Percentiles rank a stretch among this genome's conserved stretches.
These are phyloP conservation scores for Ogataea pilisensis DNA, from an alignment of 805 yeast genomes.

Conservation along the genomic window DNA sequence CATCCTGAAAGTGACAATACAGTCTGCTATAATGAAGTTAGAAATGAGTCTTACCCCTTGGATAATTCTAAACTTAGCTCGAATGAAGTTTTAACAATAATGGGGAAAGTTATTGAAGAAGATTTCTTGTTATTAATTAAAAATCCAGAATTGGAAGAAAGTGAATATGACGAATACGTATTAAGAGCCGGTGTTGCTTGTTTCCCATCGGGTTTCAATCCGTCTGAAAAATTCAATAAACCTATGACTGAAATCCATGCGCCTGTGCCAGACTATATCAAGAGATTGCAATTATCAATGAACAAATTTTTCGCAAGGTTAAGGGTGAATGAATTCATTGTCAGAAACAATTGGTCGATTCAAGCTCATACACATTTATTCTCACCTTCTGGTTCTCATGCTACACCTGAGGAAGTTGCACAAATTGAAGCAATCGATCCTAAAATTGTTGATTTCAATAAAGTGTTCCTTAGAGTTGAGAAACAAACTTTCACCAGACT, in stretches of 20 bases:
- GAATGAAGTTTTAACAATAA: constrained; percentile 13
- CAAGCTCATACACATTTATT: constrained; percentile 55
- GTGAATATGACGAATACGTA: constrained; percentile 49
- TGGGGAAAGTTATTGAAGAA: constrained; percentile 46
- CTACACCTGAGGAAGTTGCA: constrained; percentile 31
- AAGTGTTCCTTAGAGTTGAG: constrained; percentile 55
- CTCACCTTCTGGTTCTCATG: constrained; percentile 43
- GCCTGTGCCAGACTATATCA: constrained; percentile 67
- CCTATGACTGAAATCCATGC: constrained; percentile 59
- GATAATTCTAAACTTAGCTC: constrained; percentile 11
- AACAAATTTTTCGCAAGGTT: constrained; percentile 58
- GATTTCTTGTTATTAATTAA: constrained; percentile 55
- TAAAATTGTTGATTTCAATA: constrained; percentile 37
- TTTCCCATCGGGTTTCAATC: constrained; percentile 74
- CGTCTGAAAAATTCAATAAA: constrained; percentile 45
- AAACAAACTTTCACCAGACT: constrained; percentile 53
- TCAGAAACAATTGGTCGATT: constrained; percentile 66
- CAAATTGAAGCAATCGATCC: constrained; percentile 33
- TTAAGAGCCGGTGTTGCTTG: constrained; percentile 54
- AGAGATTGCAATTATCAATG: constrained; percentile 58
- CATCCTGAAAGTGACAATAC: constrained; percentile 13
- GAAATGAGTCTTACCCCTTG: constrained; percentile 36
- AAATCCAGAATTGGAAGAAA: constrained; percentile 31
- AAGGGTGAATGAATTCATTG: constrained; percentile 50
- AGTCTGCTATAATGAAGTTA: constrained; percentile 36